These are phyloP conservation scores for Rosa lucieae DNA, from an alignment of 306 rosid species.

Conservation along the genomic window DNA sequence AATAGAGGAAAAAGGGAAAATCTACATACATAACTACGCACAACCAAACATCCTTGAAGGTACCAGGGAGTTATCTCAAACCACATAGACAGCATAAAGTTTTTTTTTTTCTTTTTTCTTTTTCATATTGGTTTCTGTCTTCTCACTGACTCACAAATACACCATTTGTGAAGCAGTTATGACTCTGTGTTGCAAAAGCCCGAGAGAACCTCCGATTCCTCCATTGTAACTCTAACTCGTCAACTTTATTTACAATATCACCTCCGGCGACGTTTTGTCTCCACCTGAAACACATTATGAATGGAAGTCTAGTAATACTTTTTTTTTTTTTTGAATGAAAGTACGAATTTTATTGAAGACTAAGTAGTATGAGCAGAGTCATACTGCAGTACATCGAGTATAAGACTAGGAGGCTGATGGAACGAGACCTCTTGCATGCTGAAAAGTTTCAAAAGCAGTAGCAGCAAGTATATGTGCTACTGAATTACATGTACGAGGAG, in stretches of 20 bases:
- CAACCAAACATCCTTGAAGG: constrained; percentile 44
- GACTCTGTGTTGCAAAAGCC: constrained; percentile 37
- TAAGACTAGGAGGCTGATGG: no score
- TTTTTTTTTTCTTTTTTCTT: background rate
- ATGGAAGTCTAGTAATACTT: background rate
- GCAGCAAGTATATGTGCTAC: no score
- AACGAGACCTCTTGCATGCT: no score
- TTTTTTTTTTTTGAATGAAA: no score
- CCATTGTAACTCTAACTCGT: constrained; percentile 39
- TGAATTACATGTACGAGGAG: no score
- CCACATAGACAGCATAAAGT: constrained; percentile 40
- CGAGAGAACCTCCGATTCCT: constrained; percentile 35
- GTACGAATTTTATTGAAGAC: no score
- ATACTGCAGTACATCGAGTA: no score
- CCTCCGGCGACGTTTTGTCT: constrained; percentile 92
- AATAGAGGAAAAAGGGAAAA: constrained; percentile 31
- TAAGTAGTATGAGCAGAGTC: no score
- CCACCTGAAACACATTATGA: constrained; percentile 57
- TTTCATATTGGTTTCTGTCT: constrained; percentile 26
- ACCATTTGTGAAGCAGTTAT: constrained; percentile 27
- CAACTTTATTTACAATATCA: constrained; percentile 30
- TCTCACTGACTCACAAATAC: constrained; percentile 33
- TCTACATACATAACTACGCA: constrained; percentile 52
- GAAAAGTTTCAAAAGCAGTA: no score
- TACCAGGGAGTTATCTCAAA: constrained; percentile 22